Evolutionary conservation across 2,329 filamentous ascomycete species (phyloP).

Genomic region (Aureobasidium sp.): DNA sequence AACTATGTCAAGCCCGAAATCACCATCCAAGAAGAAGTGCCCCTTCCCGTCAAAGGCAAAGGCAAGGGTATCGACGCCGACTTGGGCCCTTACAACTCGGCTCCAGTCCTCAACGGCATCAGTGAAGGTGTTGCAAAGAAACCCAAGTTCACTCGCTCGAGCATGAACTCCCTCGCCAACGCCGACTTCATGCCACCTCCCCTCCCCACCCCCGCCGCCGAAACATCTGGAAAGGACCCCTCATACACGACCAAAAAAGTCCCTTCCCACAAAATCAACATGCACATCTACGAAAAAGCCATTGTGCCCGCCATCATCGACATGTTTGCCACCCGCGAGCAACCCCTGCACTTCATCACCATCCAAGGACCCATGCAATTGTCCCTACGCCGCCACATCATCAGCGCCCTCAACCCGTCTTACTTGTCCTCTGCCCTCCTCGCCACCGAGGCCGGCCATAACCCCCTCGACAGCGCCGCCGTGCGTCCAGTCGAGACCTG

Average conservation of each 20-base stretch:
- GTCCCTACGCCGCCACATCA: constrained; percentile 5
- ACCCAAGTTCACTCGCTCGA: not conserved
- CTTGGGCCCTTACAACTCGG: not conserved
- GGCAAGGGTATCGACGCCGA: not conserved
- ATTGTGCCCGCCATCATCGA: not conserved
- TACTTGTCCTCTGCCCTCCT: not conserved
- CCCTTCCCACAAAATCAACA: not conserved
- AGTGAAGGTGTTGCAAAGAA: not conserved
- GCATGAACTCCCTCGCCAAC: not conserved
- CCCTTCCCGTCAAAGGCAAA: not conserved
- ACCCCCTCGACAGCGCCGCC: not conserved
- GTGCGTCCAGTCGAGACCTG: not conserved
- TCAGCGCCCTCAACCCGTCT: not conserved
- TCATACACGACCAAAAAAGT: not conserved
- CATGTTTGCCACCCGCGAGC: not conserved
- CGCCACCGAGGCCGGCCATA: not conserved
- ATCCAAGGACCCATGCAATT: constrained; percentile 11
- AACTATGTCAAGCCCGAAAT: constrained; percentile 13
- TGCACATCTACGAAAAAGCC: not conserved
- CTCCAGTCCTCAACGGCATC: not conserved
- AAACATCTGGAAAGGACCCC: not conserved
- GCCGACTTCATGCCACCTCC: not conserved
- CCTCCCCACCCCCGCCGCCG: not conserved
- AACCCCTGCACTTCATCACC: constrained; percentile 3
- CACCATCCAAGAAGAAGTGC: not conserved